Percentiles rank a stretch among this genome's conserved stretches.
Evolutionary conservation across 2,329 filamentous ascomycete genomes (phyloP).

Genomic region (Aspergillus fructus): DNA sequence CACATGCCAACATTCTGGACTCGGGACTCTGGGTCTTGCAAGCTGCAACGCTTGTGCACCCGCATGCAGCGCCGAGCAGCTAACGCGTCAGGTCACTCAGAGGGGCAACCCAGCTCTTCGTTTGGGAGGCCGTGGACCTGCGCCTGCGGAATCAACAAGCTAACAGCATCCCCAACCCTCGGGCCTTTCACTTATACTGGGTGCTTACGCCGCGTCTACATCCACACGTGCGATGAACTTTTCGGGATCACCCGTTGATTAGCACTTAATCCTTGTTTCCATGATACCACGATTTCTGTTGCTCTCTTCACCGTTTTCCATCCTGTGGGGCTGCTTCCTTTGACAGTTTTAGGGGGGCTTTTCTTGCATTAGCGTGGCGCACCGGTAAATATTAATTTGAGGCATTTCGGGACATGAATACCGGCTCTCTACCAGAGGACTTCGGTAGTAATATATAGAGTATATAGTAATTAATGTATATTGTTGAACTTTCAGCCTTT

Average conservation of each 20-base stretch:
- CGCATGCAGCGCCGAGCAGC: not conserved
- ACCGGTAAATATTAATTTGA: not conserved
- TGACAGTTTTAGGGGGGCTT: not conserved
- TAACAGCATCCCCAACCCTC: not conserved
- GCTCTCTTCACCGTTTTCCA: not conserved
- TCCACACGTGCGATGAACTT: not conserved
- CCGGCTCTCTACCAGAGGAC: not conserved
- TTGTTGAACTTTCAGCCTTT: not conserved
- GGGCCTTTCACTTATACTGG: not conserved
- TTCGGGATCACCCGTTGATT: not conserved
- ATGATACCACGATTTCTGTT: not conserved
- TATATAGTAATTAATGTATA: not conserved
- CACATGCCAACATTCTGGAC: not conserved
- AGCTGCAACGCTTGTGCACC: not conserved
- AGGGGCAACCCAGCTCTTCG: not conserved
- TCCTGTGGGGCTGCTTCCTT: not conserved
- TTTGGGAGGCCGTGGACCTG: not conserved
- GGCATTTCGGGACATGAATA: not conserved
- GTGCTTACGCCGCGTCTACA: not conserved
- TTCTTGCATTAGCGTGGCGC: slow-evolving; percentile 14
- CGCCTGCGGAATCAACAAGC: not conserved
- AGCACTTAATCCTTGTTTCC: not conserved
- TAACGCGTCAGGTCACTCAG: not conserved
- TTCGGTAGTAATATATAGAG: not conserved
- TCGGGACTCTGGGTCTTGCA: not conserved